Percentiles rank a stretch among this genome's conserved stretches.
Evolutionary conservation across 768 basidiomycete species (phyloP).

Genomic region (Tephrocybe rancida): DNA sequence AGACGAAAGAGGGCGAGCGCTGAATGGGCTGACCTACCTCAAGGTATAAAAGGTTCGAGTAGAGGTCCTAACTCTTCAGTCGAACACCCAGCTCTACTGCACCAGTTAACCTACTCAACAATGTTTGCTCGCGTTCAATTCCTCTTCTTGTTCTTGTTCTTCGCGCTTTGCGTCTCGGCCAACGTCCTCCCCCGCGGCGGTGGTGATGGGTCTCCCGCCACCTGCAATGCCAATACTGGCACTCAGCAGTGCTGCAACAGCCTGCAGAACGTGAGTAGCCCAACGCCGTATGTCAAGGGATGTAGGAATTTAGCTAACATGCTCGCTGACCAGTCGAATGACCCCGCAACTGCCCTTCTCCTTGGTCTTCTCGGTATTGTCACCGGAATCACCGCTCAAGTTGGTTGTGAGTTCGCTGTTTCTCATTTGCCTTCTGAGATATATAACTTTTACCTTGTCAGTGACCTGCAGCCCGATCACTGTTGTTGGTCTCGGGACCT

Average conservation of each 20-base stretch:
- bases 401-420: conserved; percentile 14
- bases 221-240: conserved; percentile 6
- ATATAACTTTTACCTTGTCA: neutral
- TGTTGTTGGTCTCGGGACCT: conserved; percentile 5
- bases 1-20: neutral
- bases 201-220: neutral
- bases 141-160: conserved; percentile 10
- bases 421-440: neutral
- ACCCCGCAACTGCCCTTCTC: too few relatives aligned
- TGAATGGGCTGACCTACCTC: neutral
- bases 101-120: neutral
- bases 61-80: neutral
- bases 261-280: neutral
- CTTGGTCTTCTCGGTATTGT: conserved; percentile 13
- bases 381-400: conserved; percentile 1
- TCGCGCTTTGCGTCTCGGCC: conserved; percentile 9
- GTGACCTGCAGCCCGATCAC: conserved; percentile 17
- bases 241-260: conserved; percentile 6
- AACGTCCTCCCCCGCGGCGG: conserved; percentile 3
- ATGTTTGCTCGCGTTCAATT: conserved; percentile 15
- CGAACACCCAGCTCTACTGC: conserved; percentile 5
- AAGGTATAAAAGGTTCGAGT: conserved; percentile 7
- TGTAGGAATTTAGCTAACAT: too few relatives aligned
- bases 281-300: too few relatives aligned
- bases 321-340: too few relatives aligned